phyloP scores from a whole-genome alignment of 352 stramenopile genomes.

The Pythium phragmiticola region DNA sequence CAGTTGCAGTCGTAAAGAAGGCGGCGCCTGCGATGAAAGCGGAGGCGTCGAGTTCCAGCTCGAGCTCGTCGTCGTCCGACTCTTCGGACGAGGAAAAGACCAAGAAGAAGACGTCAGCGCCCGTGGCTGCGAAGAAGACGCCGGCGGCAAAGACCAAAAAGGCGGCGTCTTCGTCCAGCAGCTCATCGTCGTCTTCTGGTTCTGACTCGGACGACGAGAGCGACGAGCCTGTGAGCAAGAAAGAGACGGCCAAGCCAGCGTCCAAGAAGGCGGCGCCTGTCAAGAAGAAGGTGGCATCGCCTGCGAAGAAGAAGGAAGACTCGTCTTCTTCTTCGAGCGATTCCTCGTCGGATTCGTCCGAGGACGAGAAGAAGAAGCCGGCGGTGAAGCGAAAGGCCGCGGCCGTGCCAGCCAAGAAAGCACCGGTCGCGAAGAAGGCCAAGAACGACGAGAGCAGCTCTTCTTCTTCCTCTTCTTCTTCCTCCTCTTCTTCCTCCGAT shows the following conservation, averaged over 20 bases:
- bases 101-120: slow-evolving; percentile 28
- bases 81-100: slow-evolving; percentile 35
- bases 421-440: slow-evolving; percentile 21
- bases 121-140: slow-evolving; percentile 26
- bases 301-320: slow-evolving; percentile 15
- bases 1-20: not conserved
- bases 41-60: slow-evolving; percentile 14
- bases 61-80: slow-evolving; percentile 22
- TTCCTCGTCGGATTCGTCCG: slow-evolving; percentile 29
- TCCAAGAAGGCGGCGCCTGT: slow-evolving; percentile 31
- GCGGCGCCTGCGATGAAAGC: slow-evolving; percentile 22
- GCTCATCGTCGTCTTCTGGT: slow-evolving; percentile 38
- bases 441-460: slow-evolving; percentile 38
- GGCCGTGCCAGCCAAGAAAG: slow-evolving; percentile 6
- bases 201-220: slow-evolving; percentile 56
- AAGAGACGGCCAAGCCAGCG: slow-evolving; percentile 22
- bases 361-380: slow-evolving; percentile 27
- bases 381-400: slow-evolving; percentile 29
- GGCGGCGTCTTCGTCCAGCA: slow-evolving; percentile 15
- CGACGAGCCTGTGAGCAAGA: slow-evolving; percentile 35
- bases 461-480: slow-evolving; percentile 35
- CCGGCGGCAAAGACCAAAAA: slow-evolving; percentile 1
- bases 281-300: slow-evolving; percentile 11
- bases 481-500: slow-evolving; percentile 41
- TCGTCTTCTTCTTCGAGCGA: slow-evolving; percentile 31